phyloP scores from a whole-genome alignment of 2,329 filamentous ascomycete genomes.

The Pestalotiopsis sp. region DNA sequence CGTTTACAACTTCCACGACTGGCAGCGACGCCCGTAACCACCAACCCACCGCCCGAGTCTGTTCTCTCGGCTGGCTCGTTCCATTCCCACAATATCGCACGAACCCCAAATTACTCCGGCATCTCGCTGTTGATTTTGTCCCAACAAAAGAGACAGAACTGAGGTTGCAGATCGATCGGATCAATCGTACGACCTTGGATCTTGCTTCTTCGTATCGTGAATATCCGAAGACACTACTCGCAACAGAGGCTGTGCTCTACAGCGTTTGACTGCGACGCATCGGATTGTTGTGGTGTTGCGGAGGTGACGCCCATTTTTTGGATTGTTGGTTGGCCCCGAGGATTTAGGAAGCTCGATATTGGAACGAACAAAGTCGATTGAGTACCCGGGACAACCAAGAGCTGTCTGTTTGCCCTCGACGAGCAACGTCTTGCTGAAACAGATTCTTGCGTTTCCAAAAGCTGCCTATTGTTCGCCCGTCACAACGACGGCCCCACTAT shows the following conservation, averaged over 20 bases:
- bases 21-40: background rate
- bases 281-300: background rate
- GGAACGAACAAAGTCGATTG: background rate
- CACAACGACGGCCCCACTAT: background rate
- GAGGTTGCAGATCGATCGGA: too few relatives aligned
- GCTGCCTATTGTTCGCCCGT: background rate
- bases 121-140: background rate
- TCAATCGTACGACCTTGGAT: too few relatives aligned
- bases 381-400: background rate
- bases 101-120: background rate
- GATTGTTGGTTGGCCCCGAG: background rate
- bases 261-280: too few relatives aligned
- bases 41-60: background rate
- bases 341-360: background rate
- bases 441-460: background rate
- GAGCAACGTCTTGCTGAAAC: background rate
- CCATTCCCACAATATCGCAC: background rate
- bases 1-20: background rate
- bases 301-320: background rate
- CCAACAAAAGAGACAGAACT: background rate
- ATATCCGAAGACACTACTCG: too few relatives aligned
- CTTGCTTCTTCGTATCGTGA: too few relatives aligned
- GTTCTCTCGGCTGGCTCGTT: background rate
- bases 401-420: background rate
- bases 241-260: too few relatives aligned